A percentile compares a stretch with the other conserved stretches of the same genome.
Evolutionary conservation across 2,329 filamentous ascomycete genomes (phyloP).

Genomic region (Aspergillus pseudotamarii): DNA sequence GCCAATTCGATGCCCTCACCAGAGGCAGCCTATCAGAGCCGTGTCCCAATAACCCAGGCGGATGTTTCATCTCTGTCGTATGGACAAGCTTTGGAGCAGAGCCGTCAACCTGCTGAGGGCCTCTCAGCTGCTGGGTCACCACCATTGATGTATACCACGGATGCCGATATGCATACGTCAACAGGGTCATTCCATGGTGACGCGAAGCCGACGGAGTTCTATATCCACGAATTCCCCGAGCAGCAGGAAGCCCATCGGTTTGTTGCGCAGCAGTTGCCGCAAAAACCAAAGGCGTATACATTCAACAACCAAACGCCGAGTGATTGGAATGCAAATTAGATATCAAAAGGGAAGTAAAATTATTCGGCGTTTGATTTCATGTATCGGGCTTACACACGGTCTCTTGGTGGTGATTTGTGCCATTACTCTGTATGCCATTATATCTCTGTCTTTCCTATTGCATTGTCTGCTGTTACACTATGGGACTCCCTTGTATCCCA

Average conservation of each 20-base stretch:
- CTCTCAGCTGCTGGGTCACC: slow-evolving; percentile 34
- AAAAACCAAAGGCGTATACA: slow-evolving; percentile 47
- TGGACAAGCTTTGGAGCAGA: slow-evolving; percentile 36
- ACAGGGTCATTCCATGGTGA: slow-evolving; percentile 29
- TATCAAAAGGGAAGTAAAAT: background rate
- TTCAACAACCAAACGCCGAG: slow-evolving; percentile 48
- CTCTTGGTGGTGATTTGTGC: background rate
- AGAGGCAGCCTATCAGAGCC: slow-evolving; percentile 38
- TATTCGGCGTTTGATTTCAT: background rate
- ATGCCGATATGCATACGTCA: slow-evolving; percentile 30
- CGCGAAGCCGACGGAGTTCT: slow-evolving; percentile 43
- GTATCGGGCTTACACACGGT: background rate
- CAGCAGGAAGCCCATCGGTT: slow-evolving; percentile 48
- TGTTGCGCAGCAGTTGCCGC: slow-evolving; percentile 45
- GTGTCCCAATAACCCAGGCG: slow-evolving; percentile 36
- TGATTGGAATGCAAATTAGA: slow-evolving; percentile 22
- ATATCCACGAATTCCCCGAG: slow-evolving; percentile 49
- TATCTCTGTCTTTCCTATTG: slow-evolving; percentile 12
- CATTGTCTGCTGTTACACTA: slow-evolving; percentile 4
- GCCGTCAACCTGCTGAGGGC: slow-evolving; percentile 29
- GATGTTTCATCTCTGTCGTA: slow-evolving; percentile 44
- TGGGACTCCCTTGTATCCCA: slow-evolving; percentile 17
- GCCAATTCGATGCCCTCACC: slow-evolving; percentile 44
- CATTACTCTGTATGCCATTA: slow-evolving; percentile 7
- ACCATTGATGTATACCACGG: slow-evolving; percentile 36